These are phyloP conservation scores for Naematelia aurantialba DNA, from an alignment of 768 basidiomycete genomes.

Conservation along the genomic window DNA sequence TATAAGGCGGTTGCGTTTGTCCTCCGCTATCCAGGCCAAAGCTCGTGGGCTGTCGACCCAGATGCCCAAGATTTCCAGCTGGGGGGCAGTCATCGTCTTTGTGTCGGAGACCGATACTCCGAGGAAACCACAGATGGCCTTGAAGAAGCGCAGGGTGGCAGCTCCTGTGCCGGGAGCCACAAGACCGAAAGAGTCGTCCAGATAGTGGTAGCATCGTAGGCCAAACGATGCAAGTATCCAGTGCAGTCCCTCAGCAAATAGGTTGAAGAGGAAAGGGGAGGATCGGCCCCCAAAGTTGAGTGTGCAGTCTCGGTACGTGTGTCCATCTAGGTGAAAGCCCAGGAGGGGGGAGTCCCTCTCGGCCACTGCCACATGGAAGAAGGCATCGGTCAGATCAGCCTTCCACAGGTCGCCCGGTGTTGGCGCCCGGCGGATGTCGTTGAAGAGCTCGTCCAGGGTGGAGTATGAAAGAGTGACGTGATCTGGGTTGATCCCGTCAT, in stretches of 20 bases:
- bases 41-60: not conserved
- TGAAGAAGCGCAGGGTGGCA: not conserved
- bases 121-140: not conserved
- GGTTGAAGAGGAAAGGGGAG: slow-evolving; percentile 53
- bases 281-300: slow-evolving; percentile 50
- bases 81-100: not conserved
- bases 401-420: slow-evolving; percentile 46
- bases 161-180: not conserved
- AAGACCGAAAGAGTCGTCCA: slow-evolving; percentile 14
- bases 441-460: slow-evolving; percentile 1
- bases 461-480: slow-evolving; percentile 2
- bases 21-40: slow-evolving; percentile 4
- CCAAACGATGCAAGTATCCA: slow-evolving; percentile 48
- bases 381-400: slow-evolving; percentile 52
- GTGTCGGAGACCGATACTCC: not conserved
- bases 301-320: slow-evolving; percentile 47
- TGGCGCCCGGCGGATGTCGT: not conserved
- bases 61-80: slow-evolving; percentile 7
- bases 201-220: slow-evolving; percentile 10
- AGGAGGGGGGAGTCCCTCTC: slow-evolving; percentile 48
- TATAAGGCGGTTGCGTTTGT: not conserved
- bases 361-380: slow-evolving; percentile 51
- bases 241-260: slow-evolving; percentile 53
- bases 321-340: slow-evolving; percentile 47
- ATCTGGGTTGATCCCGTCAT: not conserved